Percentiles rank a stretch among this genome's conserved stretches.
Evolutionary conservation across 164 flowering plant genomes (phyloP).

Genomic region (Sedum album): DNA sequence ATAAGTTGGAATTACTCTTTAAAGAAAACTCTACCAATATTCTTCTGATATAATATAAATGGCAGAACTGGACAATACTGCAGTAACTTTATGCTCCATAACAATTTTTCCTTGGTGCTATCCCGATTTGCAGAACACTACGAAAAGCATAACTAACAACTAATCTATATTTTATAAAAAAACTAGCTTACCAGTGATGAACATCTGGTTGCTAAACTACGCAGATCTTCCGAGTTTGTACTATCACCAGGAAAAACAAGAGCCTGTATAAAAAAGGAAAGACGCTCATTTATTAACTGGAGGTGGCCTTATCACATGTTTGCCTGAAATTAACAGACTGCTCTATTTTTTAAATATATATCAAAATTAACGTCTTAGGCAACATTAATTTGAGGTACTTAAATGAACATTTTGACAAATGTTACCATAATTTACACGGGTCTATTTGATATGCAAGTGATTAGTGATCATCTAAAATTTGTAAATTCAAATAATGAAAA

Average conservation of each 20-base stretch:
- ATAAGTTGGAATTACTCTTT: neutral
- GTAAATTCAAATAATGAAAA: neutral
- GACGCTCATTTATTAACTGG: neutral
- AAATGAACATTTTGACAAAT: neutral
- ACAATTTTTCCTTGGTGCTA: neutral
- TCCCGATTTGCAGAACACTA: neutral
- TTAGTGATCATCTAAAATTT: neutral
- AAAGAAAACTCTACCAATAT: neutral
- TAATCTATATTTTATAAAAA: neutral
- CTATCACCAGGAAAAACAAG: constrained; percentile 51
- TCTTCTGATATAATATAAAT: neutral
- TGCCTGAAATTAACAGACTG: no score
- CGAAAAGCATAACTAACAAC: no score
- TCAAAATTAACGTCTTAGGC: no score
- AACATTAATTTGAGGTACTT: neutral
- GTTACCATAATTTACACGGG: neutral
- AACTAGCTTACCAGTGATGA: constrained; percentile 65
- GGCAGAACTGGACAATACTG: neutral
- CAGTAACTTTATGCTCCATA: neutral
- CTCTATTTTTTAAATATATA: no score
- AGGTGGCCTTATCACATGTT: neutral
- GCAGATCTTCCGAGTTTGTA: constrained; percentile 46
- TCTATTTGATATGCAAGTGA: neutral
- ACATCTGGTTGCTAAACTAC: constrained; percentile 41
- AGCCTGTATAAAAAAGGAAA: constrained; percentile 28